A percentile compares a stretch with the other conserved stretches of the same genome.
These are phyloP conservation scores for Piper longum DNA, from an alignment of 164 flowering plant genomes.

Conservation along the genomic window DNA sequence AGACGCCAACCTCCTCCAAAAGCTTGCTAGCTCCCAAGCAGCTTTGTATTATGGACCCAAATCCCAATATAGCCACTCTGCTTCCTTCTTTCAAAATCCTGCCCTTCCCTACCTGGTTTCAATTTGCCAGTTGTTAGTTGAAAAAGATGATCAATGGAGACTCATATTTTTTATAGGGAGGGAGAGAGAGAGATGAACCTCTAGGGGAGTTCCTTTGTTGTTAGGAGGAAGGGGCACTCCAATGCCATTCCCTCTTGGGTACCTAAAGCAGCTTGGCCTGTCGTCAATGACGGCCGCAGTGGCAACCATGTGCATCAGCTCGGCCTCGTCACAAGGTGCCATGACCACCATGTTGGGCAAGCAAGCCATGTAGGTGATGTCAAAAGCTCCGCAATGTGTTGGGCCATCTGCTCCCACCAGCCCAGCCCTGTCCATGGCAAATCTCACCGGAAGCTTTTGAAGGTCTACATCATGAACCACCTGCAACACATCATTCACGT, in stretches of 20 bases:
- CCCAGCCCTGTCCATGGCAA: constrained; percentile 41
- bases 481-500: constrained; percentile 9
- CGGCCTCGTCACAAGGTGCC: constrained; percentile 35
- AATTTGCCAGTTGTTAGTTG: background rate
- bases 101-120: constrained; percentile 32
- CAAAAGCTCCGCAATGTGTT: constrained; percentile 43
- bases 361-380: constrained; percentile 40
- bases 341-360: constrained; percentile 53
- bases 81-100: constrained; percentile 20
- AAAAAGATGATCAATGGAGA: constrained; percentile 7
- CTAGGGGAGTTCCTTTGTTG: constrained; percentile 37
- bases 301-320: constrained; percentile 46
- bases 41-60: constrained; percentile 7
- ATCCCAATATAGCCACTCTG: constrained; percentile 10
- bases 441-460: constrained; percentile 42
- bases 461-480: constrained; percentile 50
- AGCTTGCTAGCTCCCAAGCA: constrained; percentile 3
- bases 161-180: background rate
- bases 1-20: constrained; percentile 17
- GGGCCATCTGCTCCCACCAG: constrained; percentile 52
- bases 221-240: constrained; percentile 27
- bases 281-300: constrained; percentile 38
- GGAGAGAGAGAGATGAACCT: constrained; percentile 16
- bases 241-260: constrained; percentile 33
- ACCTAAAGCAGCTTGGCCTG: constrained; percentile 31